Base-by-base conservation (phyloP, 164 flowering plant genomes). In the Chimonanthus praecox region DNA sequence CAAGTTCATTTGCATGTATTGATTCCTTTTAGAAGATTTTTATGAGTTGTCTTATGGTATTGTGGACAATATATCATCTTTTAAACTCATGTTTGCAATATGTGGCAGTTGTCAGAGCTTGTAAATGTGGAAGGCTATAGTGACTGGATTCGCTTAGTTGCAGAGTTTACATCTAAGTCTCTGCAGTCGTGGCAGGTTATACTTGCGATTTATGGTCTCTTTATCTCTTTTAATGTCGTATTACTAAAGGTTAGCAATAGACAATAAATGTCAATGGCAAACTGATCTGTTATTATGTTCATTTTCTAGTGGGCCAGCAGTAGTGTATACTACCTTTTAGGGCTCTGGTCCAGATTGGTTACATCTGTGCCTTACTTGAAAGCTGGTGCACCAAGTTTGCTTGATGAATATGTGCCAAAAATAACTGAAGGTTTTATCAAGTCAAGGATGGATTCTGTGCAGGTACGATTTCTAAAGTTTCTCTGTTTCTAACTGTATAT, bases 281-380 rank as follows among this genome's bases (percentile, higher is more conserved):
- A 44, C 68, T 76, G 58, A 78, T 72, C 44, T 47, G 16, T 71
- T 64, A 18, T 46, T 46, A 9, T 72, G 47, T n/a, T 43, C 71
- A 67, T 66, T 72, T 79, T 77, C 47, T 87, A 94, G 99, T 94
- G 99, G 99, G 99, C 99, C 68, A 94, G 99, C 84, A 90, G 89
- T 87, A 94, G 99, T 77, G 99, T 94, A 5, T 94, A 92, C 85
- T 92, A 94, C 78, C 94, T 94, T 63, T 82, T 94, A 72, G 99
- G 99, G 60, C 84, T 94, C 67, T 94, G 99, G 99, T 94, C 98
- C 66, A 90, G 97, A 85, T 78, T 94, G 84, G 99, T 94, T 72
- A 77, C 92, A 9, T 91, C 99, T 78, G 97, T 94, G 51, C 99
- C 98, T n/a, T 94, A 91, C 74, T 75, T 94, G 82, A 94, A 94